Conservation (phyloP, 371 early-diverging fungal genomes). For the Mortierella sp. region DNA sequence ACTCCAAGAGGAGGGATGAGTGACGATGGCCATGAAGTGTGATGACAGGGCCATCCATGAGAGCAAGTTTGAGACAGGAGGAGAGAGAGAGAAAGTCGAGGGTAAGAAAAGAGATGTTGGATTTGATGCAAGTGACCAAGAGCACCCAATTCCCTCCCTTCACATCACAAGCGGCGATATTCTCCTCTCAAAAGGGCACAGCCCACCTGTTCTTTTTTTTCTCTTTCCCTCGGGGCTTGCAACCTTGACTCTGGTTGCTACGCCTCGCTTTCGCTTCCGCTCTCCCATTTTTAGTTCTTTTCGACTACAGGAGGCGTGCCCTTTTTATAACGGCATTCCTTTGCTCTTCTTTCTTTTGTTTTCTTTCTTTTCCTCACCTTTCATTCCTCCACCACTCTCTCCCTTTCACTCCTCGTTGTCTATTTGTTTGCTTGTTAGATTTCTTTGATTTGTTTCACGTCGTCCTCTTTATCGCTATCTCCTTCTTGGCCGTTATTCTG, state of each 20-base stretch:
- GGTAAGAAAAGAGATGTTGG: not conserved
- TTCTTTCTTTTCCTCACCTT: not conserved
- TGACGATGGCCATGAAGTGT: not conserved
- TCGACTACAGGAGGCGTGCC: too few species aligned
- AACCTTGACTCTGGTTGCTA: not conserved
- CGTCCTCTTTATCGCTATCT: too few species aligned
- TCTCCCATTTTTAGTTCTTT: not conserved
- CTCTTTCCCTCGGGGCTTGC: not conserved
- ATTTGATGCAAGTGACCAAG: not conserved
- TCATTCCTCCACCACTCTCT: not conserved
- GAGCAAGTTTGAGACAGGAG: not conserved
- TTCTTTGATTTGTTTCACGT: not conserved
- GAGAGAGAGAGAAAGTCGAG: not conserved
- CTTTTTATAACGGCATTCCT: not conserved
- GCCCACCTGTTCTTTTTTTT: not conserved
- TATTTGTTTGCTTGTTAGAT: too few species aligned
- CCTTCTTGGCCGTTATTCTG: not conserved
- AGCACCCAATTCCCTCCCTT: not conserved
- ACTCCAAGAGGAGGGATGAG: not conserved
- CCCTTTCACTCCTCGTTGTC: not conserved
- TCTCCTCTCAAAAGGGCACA: not conserved
- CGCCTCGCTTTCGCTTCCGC: not conserved
- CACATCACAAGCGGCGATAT: not conserved
- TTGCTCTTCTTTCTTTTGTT: not conserved
- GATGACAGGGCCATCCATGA: not conserved